Base-by-base conservation (phyloP, 352 stramenopile genomes). In the Globisporangium echinulatum region DNA sequence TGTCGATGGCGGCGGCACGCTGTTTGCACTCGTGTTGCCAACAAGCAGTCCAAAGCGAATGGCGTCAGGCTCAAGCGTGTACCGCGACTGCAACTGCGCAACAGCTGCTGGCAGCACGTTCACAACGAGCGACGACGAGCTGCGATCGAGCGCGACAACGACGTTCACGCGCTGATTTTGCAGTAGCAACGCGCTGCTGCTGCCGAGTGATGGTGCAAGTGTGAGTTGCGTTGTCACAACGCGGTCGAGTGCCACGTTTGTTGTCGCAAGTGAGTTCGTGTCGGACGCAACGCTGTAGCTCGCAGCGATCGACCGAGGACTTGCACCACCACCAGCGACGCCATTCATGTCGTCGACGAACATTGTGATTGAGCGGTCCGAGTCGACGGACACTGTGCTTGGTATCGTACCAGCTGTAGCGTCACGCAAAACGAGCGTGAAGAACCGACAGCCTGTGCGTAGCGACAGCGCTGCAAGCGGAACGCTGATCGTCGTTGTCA, bases 321-420 rank as follows among this genome's bases (percentile, higher is more conserved):
- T 58, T 9, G 56, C 63, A 4, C 50, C 43, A 17, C 38, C 40
- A 4, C 65, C 54, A 0, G 38, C 56, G 25, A 59, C 62, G 36
- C 67, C 73, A 39, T 85, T 87, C 56, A 74, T 64, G 50, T 82
- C 75, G 54, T 87, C 77, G 19, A 87, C 62, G 46, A 75, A 88
- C 55, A 88, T 19, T 13, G 59, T 66, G 40, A 83, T 50, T 1
- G 58, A 52, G 25, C 59, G 62, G 51, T 87, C 77, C 1, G 46
- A 54, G 48, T 74, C 62, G 37, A 65, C 58, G 0, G 66, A 76
- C 5, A 77, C 60, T 17, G 70, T 57, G 6, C 63, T 75, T 1
- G n/a, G 55, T 11, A 40, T 51, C 15, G 38, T 48, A 44, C 0
- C 49, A 39, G 37, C 52, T 52, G 39, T 40, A 38, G 70, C 2